phyloP scores from a whole-genome alignment of 495 filamentous ascomycete species.

The Penicillium fimorum region DNA sequence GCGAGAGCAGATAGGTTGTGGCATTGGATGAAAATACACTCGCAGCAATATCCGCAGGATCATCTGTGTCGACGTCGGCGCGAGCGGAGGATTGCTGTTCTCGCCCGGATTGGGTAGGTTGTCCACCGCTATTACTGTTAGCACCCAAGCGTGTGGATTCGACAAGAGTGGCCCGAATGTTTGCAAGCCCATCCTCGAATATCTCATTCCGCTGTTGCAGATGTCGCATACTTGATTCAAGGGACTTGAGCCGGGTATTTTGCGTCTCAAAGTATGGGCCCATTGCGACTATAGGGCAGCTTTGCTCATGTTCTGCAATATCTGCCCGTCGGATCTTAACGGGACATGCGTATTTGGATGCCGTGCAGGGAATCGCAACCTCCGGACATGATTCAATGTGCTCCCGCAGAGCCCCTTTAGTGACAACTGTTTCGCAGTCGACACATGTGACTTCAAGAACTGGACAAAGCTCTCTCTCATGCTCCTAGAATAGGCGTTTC shows the following conservation, averaged over 20 bases:
- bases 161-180: conserved; percentile 43
- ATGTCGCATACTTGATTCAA: conserved; percentile 55
- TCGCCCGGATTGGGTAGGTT: conserved; percentile 8
- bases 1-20: conserved; percentile 61
- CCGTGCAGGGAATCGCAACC: conserved; percentile 52
- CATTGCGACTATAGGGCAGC: conserved; percentile 58
- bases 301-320: conserved; percentile 50
- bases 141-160: conserved; percentile 32
- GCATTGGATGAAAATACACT: conserved; percentile 35
- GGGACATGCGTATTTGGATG: conserved; percentile 57
- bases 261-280: conserved; percentile 59
- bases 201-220: conserved; percentile 59
- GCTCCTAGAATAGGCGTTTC: conserved; percentile 33
- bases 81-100: conserved; percentile 1
- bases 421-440: conserved; percentile 51
- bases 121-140: background rate
- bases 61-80: conserved; percentile 15
- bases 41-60: conserved; percentile 20
- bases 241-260: conserved; percentile 52
- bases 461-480: conserved; percentile 51
- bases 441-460: conserved; percentile 50
- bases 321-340: conserved; percentile 49
- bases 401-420: conserved; percentile 45
- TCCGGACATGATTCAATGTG: conserved; percentile 56
- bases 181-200: conserved; percentile 53